Base-by-base conservation (phyloP, 495 filamentous ascomycete genomes). In the Xylaria flabelliformis region DNA sequence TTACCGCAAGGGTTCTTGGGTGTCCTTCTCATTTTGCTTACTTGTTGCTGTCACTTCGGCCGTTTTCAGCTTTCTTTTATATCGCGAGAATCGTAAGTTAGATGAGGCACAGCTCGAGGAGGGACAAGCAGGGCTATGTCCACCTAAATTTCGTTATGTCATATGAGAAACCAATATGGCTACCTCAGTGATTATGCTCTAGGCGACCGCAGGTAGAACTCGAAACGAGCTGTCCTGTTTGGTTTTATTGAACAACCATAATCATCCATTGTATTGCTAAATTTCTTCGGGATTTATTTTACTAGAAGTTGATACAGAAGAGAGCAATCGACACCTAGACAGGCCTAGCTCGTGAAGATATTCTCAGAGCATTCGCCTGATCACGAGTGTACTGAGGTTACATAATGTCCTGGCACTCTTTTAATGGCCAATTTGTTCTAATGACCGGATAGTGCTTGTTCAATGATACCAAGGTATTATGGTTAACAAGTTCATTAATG, bases 1-100 rank as follows among this genome's bases (percentile, higher is more conserved):
- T 32, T 79, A 79, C 44, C 53, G 67, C 10, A 77, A 70, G 48
- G 77, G 77, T 19, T 75, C 73, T 17, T 74, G 73, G 73, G 56
- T 76, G 13, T 71, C 68, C 0, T 75, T 74, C 44, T 74, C 67
- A 21, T 72, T 76, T 24, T 76, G 74, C 26, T 17, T 75, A 32
- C 50, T 75, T 0, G 69, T 75, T n/a, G 73, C 70, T 10, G 61
- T 69, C 4, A 69, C 58, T 26, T 67, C 69, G 19, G 65, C 65
- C 36, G 3, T 65, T 39, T 69, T 75, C 17, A 75, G 73, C 42
- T n/a, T 73, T 15, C 29, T 66, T n/a, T 15, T 75, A 36, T 66
- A 73, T 65, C 64, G 58, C 7, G 73, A 75, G 50, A 75, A 75
- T 55, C 41, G 56, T 41, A 64, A 58, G 61, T 67, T 75, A 41